These are phyloP conservation scores for Mortierella sp. DNA, from an alignment of 371 early-diverging fungal genomes.

Conservation along the genomic window DNA sequence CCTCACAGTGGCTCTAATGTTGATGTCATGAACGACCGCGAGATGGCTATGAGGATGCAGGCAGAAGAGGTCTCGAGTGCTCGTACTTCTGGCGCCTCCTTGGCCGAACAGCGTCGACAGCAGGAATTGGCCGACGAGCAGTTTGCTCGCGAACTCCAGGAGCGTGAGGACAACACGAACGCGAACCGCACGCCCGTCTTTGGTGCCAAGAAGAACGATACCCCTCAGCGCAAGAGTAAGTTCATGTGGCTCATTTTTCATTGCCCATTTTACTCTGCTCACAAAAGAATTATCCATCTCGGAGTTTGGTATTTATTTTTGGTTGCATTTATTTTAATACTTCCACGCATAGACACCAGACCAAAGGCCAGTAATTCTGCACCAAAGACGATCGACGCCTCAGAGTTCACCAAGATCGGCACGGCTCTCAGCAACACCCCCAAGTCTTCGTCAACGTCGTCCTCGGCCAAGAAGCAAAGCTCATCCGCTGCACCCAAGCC, in stretches of 20 bases:
- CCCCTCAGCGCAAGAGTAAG: slow-evolving; percentile 56
- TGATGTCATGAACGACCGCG: slow-evolving; percentile 55
- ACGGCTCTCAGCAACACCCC: slow-evolving; percentile 25
- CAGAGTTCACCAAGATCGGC: slow-evolving; percentile 54
- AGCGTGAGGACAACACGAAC: slow-evolving; percentile 60
- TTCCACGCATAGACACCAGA: slow-evolving; percentile 35
- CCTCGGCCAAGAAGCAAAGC: slow-evolving; percentile 59
- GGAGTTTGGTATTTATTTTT: not conserved
- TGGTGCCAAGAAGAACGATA: slow-evolving; percentile 43
- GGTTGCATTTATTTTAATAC: not conserved
- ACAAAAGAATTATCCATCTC: not conserved
- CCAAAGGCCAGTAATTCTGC: slow-evolving; percentile 51
- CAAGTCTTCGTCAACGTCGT: slow-evolving; percentile 47
- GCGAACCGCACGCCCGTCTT: slow-evolving; percentile 55
- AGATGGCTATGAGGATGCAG: slow-evolving; percentile 58
- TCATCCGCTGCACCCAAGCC: slow-evolving; percentile 53
- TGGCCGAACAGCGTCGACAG: slow-evolving; percentile 53
- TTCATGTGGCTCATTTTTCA: not conserved
- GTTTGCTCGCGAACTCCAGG: slow-evolving; percentile 81
- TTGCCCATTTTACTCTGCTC: not conserved
- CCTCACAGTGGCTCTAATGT: slow-evolving; percentile 42
- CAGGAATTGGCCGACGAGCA: slow-evolving; percentile 72
- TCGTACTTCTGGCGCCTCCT: slow-evolving; percentile 26
- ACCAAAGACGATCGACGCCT: slow-evolving; percentile 40
- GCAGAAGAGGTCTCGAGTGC: slow-evolving; percentile 54